Evolutionary conservation across 352 stramenopile genomes (phyloP), one percentile per base, ranked within the genome.

Genomic region (Pelagophyceae sp.): DNA sequence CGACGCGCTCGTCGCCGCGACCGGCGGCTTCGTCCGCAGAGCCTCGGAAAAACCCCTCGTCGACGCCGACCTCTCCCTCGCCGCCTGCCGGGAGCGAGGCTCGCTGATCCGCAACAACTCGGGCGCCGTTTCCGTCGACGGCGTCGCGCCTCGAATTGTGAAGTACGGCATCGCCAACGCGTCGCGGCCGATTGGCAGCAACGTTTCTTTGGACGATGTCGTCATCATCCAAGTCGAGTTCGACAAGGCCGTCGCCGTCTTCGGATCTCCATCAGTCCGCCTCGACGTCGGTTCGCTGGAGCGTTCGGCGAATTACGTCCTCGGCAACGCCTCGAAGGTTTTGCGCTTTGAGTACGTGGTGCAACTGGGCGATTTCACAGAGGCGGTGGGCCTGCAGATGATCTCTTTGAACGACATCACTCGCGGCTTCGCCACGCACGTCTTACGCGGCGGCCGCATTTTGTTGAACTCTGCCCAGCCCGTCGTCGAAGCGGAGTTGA

Each of bases 271-370:
- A 75, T 81, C 81, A 69, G 58, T 87, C 17, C 65, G 67, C 71
- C 75, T 87, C 23, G 76, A 86, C 54, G 74, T 83, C 27, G 82
- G 82, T n/a, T 31, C 31, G 38, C 3, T 50, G 19, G 58, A 38
- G 64, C 78, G 76, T 17, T 75, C 77, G 35, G 82, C 82, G 38
- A 79, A 35, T 31, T 88, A 82, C 75, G 70, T 78, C 71, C 50
- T 31, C 72, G 82, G 82, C 19, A 84, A 75, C 65, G 79, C 74
- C 11, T 76, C 82, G 38, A 74, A 33, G 0, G 75, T 6, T 2
- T 77, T 87, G 40, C 6, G 77, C 20, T 87, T 87, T 69, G 65
- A 84, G 64, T 87, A 86, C 38, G 51, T 45, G 35, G 82, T 86
- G 23, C 76, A 65, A 15, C 20, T 85, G 60, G 76, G 80, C 29